Base-by-base conservation (phyloP, 2,329 filamentous ascomycete genomes). In the Calycina herbarum region DNA sequence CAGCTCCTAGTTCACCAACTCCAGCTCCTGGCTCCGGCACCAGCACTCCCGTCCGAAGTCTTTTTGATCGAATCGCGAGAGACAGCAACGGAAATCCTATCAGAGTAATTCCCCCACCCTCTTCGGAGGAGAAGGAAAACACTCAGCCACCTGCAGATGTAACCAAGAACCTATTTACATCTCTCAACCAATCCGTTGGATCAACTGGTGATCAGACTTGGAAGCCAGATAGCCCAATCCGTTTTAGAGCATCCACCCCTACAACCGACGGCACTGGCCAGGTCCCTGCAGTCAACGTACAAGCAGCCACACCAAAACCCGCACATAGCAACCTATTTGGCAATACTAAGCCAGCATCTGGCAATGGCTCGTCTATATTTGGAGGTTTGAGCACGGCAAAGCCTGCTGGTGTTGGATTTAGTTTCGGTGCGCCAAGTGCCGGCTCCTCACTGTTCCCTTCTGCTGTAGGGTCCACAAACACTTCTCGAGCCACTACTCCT, bases 31-130 rank as follows among this genome's bases (percentile, higher is more conserved):
- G 71, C 11, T 68, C 76, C 40, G 70, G 65, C 31, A 66, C 69
- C 7, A 79, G 78, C 65, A 80, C 79, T 2, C 78, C 82, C 27
- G 80, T 79, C 24, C 79, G 80, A 57, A 86, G 85, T 73, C 72
- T 87, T 15, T 86, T 86, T 69, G 85, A 86, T 48, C 82, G 85
- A 40, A 79, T 87, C 7, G 82, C 79, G 5, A 83, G 81, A 73
- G 82, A 79, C 58, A 77, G 73, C 20, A 80, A 84, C 67, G 83
- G 83, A 1, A 80, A 86, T 64, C 81, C 82, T 17, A 73, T 85
- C 1, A 80, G 82, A 20, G 63, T 66, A 24, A 61, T 68, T 51
- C 15, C 48, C 35, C 31, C 57, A 33, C 20, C 27, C 11, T 68
- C 68, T 31, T 73, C 79, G 2, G 72, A 75, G 59, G 73, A 75